These are phyloP conservation scores for Annulohypoxylon bovei DNA, from an alignment of 495 filamentous ascomycete species.

Conservation along the genomic window DNA sequence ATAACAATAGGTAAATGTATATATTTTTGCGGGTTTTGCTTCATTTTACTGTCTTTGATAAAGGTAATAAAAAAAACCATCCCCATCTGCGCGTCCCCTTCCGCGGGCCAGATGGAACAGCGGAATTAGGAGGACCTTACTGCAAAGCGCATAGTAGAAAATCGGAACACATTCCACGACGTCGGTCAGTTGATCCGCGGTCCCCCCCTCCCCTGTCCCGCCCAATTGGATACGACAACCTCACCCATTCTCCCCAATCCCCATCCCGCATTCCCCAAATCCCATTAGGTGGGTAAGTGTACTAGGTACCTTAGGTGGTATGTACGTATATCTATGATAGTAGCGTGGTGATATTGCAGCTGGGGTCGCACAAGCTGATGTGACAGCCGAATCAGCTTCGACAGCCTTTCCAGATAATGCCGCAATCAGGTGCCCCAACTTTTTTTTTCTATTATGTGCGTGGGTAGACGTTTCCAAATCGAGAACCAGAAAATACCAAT, in stretches of 20 bases:
- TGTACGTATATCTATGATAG: not conserved
- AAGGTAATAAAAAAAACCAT: not conserved
- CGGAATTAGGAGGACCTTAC: too few species aligned
- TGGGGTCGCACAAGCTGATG: slow-evolving; percentile 30
- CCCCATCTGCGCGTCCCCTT: not conserved
- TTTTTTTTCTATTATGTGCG: not conserved
- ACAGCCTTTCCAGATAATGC: slow-evolving; percentile 31
- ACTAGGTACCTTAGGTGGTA: not conserved
- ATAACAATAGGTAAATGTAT: slow-evolving; percentile 6
- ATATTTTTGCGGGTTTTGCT: not conserved
- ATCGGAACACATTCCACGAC: not conserved
- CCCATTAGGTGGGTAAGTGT: not conserved
- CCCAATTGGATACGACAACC: slow-evolving; percentile 28
- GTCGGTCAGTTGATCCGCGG: slow-evolving; percentile 17
- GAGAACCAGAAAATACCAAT: not conserved
- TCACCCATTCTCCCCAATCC: not conserved
- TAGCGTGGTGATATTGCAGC: slow-evolving; percentile 9
- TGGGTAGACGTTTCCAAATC: not conserved
- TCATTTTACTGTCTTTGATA: slow-evolving; percentile 10
- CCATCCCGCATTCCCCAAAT: slow-evolving; percentile 16
- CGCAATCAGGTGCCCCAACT: slow-evolving; percentile 32
- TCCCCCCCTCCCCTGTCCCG: not conserved
- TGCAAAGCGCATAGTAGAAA: not conserved
- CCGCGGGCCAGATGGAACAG: not conserved
- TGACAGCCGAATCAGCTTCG: slow-evolving; percentile 32